Conservation (phyloP, 164 flowering plant species). For the Hamamelis virginiana region DNA sequence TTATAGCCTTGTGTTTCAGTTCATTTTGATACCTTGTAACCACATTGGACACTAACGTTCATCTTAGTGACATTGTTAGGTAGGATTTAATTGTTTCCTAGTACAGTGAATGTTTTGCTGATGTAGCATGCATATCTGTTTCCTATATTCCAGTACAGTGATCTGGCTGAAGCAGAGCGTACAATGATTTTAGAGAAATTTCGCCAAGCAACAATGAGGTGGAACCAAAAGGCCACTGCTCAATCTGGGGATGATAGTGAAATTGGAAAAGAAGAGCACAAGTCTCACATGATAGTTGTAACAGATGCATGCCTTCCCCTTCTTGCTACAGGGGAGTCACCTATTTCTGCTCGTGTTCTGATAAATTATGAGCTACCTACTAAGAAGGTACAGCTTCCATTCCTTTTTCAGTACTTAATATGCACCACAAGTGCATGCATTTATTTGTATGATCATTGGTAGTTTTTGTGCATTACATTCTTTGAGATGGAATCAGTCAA, state of each 20-base stretch:
- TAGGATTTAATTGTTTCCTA: neutral
- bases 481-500: too few relatives aligned
- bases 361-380: slow-evolving; percentile 87
- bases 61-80: neutral
- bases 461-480: too few relatives aligned
- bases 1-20: too few relatives aligned
- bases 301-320: slow-evolving; percentile 93
- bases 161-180: slow-evolving; percentile 72
- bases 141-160: slow-evolving; percentile 69
- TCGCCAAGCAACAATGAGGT: slow-evolving; percentile 49
- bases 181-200: slow-evolving; percentile 50
- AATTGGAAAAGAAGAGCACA: slow-evolving; percentile 38
- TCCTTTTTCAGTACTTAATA: neutral
- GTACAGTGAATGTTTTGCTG: neutral
- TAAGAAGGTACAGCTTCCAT: slow-evolving; percentile 60
- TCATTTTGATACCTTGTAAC: neutral
- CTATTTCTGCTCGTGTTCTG: slow-evolving; percentile 68
- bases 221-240: slow-evolving; percentile 44
- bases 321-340: slow-evolving; percentile 66
- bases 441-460: neutral
- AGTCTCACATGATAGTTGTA: slow-evolving; percentile 67
- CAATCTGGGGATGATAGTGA: slow-evolving; percentile 37
- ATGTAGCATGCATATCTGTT: slow-evolving; percentile 4
- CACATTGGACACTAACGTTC: neutral
- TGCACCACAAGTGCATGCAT: neutral